Conservation (phyloP, 2,329 filamentous ascomycete species). For the Aspergillus novoparasiticus region DNA sequence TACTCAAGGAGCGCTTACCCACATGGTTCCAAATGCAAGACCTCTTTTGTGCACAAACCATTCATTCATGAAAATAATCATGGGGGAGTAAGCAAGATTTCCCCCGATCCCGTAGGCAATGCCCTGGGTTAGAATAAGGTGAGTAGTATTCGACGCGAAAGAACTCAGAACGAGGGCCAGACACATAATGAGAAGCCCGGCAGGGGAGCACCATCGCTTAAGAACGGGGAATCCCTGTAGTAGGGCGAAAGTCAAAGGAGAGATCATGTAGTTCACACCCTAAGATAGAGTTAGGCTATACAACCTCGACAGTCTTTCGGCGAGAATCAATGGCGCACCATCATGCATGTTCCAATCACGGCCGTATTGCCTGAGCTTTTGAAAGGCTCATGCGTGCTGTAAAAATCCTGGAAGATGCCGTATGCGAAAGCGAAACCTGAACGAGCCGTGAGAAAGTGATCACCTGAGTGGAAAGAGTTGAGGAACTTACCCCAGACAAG, state of each 20-base stretch:
- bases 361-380: conserved; percentile 17
- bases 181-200: conserved; percentile 26
- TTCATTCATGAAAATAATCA: conserved; percentile 52
- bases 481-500: conserved; percentile 48
- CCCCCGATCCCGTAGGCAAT: conserved; percentile 46
- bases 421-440: conserved; percentile 10
- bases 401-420: conserved; percentile 35
- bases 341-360: conserved; percentile 29
- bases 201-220: conserved; percentile 14
- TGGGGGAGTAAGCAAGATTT: conserved; percentile 50
- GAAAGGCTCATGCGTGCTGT: conserved; percentile 24
- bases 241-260: conserved; percentile 22
- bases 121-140: conserved; percentile 28
- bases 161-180: conserved; percentile 25
- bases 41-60: conserved; percentile 53
- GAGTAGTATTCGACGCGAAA: conserved; percentile 22
- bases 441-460: neutral
- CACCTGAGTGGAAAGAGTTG: neutral
- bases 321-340: conserved; percentile 10
- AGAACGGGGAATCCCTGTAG: conserved; percentile 16
- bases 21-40: conserved; percentile 48
- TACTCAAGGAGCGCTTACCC: conserved; percentile 24
- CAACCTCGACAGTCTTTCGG: neutral
- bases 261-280: conserved; percentile 24
- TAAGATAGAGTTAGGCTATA: conserved; percentile 4